Conservation (phyloP, 2,329 filamentous ascomycete species). For the Mollisia scopiformis region DNA sequence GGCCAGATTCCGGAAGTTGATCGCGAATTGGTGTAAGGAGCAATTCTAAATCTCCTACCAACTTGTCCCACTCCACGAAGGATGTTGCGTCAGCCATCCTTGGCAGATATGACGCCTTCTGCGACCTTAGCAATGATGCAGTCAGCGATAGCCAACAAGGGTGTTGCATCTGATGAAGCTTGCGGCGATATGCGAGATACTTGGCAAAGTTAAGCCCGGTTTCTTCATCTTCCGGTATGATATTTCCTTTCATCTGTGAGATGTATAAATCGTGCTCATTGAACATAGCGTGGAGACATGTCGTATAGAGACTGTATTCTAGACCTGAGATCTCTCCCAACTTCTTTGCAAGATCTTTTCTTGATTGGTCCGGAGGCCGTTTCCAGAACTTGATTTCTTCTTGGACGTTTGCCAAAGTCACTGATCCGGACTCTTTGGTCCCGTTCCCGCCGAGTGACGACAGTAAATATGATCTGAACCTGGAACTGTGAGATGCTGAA, state of each 20-base stretch:
- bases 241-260: background rate
- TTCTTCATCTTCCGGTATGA: background rate
- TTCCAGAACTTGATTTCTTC: constrained; percentile 9
- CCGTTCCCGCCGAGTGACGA: constrained; percentile 1
- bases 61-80: constrained; percentile 1
- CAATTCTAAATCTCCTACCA: background rate
- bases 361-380: background rate
- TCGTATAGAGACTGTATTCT: constrained; percentile 2
- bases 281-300: background rate
- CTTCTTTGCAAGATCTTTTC: background rate
- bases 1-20: constrained; percentile 5
- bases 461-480: constrained; percentile 1
- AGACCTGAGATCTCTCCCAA: background rate
- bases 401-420: background rate
- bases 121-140: background rate
- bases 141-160: constrained; percentile 1
- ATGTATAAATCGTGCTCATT: constrained; percentile 4
- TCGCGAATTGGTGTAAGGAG: background rate
- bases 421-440: background rate
- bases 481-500: background rate
- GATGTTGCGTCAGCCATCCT: background rate
- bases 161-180: background rate
- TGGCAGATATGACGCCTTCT: background rate
- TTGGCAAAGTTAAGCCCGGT: background rate
- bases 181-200: constrained; percentile 2